A percentile compares a stretch with the other conserved stretches of the same genome.
phyloP scores from a whole-genome alignment of 2,329 filamentous ascomycete genomes.

The Zymoseptoria passerinii region DNA sequence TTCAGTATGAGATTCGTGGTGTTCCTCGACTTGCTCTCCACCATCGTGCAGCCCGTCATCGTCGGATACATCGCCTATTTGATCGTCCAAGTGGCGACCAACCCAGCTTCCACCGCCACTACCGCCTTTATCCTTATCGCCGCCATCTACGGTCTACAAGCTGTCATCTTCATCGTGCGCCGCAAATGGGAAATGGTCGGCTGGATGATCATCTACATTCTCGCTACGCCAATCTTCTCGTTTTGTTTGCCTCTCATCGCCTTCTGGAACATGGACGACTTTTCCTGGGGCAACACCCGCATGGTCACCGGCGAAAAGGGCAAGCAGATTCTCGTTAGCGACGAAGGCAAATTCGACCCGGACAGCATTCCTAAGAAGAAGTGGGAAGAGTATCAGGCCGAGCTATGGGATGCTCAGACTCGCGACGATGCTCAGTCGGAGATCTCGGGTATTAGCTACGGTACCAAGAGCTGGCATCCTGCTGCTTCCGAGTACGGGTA shows the following conservation, averaged over 20 bases:
- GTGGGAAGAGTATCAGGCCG: slow-evolving; percentile 98
- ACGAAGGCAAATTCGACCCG: slow-evolving; percentile 97
- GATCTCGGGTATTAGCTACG: slow-evolving; percentile 88
- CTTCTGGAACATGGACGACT: slow-evolving; percentile 99
- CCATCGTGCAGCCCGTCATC: slow-evolving; percentile 83
- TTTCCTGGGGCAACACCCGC: slow-evolving; percentile 98
- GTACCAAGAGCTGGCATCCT: slow-evolving; percentile 65
- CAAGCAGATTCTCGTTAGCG: slow-evolving; percentile 83
- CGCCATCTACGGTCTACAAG: slow-evolving; percentile 95
- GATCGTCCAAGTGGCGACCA: slow-evolving; percentile 60
- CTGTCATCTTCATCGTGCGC: slow-evolving; percentile 90
- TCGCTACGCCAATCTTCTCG: slow-evolving; percentile 85
- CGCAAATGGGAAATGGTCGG: slow-evolving; percentile 99
- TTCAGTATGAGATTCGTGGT: slow-evolving; percentile 99
- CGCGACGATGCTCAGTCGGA: slow-evolving; percentile 76
- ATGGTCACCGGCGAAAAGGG: slow-evolving; percentile 91
- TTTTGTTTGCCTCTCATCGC: slow-evolving; percentile 84
- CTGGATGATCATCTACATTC: slow-evolving; percentile 95
- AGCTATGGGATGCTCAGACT: slow-evolving; percentile 96
- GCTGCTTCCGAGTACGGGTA: slow-evolving; percentile 57
- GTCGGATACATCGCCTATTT: slow-evolving; percentile 85
- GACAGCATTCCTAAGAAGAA: slow-evolving; percentile 89
- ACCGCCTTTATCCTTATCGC: slow-evolving; percentile 85
- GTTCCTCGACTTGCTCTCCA: slow-evolving; percentile 86
- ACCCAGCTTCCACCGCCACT: slow-evolving; percentile 61